A percentile compares a stretch with the other conserved stretches of the same genome.
phyloP scores from a whole-genome alignment of 345 rosid genomes.

The Cardamine occulta region DNA sequence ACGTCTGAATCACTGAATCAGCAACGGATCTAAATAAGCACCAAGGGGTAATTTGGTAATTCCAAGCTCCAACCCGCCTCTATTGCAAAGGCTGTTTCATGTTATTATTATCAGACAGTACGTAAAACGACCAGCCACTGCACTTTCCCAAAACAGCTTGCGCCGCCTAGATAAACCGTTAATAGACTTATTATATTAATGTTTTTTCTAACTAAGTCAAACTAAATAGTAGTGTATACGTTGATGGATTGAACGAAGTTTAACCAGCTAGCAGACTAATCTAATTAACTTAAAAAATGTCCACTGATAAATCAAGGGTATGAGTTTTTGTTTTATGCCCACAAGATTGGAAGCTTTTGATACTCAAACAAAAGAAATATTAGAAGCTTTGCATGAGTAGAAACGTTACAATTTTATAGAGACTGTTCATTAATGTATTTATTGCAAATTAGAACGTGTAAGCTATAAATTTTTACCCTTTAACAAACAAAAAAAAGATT shows the following conservation, averaged over 20 bases:
- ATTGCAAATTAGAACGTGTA: neutral
- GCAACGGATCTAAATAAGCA: neutral
- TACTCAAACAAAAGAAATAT: neutral
- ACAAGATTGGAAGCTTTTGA: neutral
- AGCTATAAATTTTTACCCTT: neutral
- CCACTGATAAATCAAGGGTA: neutral
- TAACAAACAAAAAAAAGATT: neutral
- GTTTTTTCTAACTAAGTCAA: neutral
- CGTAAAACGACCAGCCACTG: conserved; percentile 10
- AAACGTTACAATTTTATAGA: neutral
- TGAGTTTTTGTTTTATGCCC: neutral
- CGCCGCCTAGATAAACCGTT: conserved; percentile 5
- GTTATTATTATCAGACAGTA: neutral
- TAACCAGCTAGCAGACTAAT: neutral
- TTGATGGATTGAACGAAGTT: neutral
- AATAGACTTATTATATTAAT: neutral
- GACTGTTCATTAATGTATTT: neutral
- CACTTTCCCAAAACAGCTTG: conserved; percentile 23
- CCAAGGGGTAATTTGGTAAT: neutral
- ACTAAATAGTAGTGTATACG: neutral
- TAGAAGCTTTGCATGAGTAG: neutral
- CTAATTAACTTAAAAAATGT: neutral
- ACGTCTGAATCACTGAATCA: neutral
- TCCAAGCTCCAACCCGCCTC: neutral
- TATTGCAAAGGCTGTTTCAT: neutral